Evolutionary conservation across 495 filamentous ascomycete species (phyloP).

Genomic region (Xylaria venustula): DNA sequence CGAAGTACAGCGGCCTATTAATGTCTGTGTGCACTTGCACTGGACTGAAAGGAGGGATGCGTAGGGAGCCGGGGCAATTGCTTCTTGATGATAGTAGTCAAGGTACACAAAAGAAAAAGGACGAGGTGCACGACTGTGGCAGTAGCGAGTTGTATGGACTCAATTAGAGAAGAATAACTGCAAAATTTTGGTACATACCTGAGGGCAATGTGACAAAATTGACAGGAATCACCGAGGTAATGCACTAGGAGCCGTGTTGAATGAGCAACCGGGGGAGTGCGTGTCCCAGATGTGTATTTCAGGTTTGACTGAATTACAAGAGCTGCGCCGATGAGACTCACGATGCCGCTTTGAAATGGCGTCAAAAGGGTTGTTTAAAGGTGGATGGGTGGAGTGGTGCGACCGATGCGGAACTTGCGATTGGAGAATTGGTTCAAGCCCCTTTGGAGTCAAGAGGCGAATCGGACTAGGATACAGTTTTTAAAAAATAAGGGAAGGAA

Average conservation of each 20-base stretch:
- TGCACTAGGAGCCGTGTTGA: neutral
- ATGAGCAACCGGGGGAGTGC: neutral
- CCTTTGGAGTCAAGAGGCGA: conserved; percentile 20
- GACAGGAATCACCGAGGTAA: too few species aligned
- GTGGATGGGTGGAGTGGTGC: neutral
- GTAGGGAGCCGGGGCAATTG: neutral
- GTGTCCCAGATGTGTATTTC: neutral
- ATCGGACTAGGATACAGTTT: conserved; percentile 10
- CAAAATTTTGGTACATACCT: conserved; percentile 15
- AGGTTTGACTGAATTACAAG: neutral
- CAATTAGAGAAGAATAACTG: too few species aligned
- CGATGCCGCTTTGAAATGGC: conserved; percentile 9
- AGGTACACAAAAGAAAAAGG: neutral
- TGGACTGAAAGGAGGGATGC: neutral
- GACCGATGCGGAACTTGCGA: neutral
- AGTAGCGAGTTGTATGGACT: too few species aligned
- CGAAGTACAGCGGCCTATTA: neutral
- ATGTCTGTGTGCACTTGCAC: neutral
- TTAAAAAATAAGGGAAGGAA: neutral
- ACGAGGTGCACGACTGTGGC: too few species aligned
- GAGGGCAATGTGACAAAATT: neutral
- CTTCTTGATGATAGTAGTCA: neutral
- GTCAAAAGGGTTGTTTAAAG: neutral
- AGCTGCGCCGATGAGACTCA: conserved; percentile 12
- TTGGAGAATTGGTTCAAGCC: conserved; percentile 9